Evolutionary conservation across 1,139 yeast genomes (phyloP), one percentile per base, ranked within the genome.

Genomic region (Williopsis jadinii): DNA sequence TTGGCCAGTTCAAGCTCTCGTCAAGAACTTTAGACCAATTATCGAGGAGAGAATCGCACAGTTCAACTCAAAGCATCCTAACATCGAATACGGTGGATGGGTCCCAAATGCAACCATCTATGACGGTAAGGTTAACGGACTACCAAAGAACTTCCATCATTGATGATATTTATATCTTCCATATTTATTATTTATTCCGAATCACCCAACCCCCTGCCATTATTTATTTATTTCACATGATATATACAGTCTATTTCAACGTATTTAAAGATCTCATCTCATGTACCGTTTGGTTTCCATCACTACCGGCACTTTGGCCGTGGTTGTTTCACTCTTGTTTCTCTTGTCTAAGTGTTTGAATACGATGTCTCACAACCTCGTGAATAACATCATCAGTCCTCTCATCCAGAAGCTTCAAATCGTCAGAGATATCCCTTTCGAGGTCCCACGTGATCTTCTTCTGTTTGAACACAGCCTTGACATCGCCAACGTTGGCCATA

Each of bases 1-100:
- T 36, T 85, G 95, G 95, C 95, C 95, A 39, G 73, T 85, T 46
- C 95, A 85, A 67, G 95, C 95, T 45, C 74, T 85, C 53, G 82
- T 85, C 54, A 80, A 81, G 60, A 80, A 84, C 53, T 85, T 85
- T 73, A 76, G 86, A 62, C 95, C 95, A 8, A 77, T 79, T 48
- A 77, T 85, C 76, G 80, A 79, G 54, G 85, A 79, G 41, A 76
- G 90, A 65, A 80, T 84, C 55, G 69, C 73, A 47, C 57, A 72
- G 52, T 77, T 77, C 60, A 64, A 68, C 42, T 66, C 70, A 19
- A 66, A 75, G 43, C 24, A 19, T 19, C 26, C 31, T 11, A 24
- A 70, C 27, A 73, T 81, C 38, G 59, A 70, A 24, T 72, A 73
- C 46, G 95, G 95, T 59, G 95, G 95, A 36, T 85, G 95, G 95